Conservation (phyloP, 441 rosid genomes). For the Jatropha podagrica region DNA sequence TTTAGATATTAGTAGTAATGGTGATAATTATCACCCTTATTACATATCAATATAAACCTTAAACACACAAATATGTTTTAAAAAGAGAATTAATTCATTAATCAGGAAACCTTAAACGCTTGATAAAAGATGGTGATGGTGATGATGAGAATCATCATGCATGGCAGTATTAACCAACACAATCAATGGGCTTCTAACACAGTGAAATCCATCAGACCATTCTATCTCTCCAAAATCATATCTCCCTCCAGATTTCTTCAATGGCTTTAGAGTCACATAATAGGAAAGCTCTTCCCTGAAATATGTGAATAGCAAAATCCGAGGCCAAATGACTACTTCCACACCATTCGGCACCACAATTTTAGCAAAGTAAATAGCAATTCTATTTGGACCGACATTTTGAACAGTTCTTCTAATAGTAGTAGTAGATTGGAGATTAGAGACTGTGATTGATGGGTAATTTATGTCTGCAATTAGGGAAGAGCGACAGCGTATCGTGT, state of each 20-base stretch:
- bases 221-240: conserved; percentile 54
- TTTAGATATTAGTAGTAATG: no score
- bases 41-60: background rate
- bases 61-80: no score
- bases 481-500: conserved; percentile 25
- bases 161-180: conserved; percentile 34
- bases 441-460: conserved; percentile 61
- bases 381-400: conserved; percentile 47
- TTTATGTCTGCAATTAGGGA: conserved; percentile 38
- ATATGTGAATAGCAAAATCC: conserved; percentile 42
- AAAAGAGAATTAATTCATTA: no score
- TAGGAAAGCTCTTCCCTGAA: conserved; percentile 39
- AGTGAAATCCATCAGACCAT: conserved; percentile 55
- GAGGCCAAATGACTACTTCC: conserved; percentile 59
- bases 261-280: conserved; percentile 44
- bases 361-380: conserved; percentile 37
- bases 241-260: conserved; percentile 45
- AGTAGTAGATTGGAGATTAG: conserved; percentile 38
- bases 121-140: background rate
- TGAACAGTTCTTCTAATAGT: conserved; percentile 53
- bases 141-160: background rate
- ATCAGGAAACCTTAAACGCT: background rate
- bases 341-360: conserved; percentile 54
- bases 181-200: conserved; percentile 60
- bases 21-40: background rate